Evolutionary conservation across 2,329 filamentous ascomycete genomes (phyloP).

Genomic region (Chalaropsis thielavioides): DNA sequence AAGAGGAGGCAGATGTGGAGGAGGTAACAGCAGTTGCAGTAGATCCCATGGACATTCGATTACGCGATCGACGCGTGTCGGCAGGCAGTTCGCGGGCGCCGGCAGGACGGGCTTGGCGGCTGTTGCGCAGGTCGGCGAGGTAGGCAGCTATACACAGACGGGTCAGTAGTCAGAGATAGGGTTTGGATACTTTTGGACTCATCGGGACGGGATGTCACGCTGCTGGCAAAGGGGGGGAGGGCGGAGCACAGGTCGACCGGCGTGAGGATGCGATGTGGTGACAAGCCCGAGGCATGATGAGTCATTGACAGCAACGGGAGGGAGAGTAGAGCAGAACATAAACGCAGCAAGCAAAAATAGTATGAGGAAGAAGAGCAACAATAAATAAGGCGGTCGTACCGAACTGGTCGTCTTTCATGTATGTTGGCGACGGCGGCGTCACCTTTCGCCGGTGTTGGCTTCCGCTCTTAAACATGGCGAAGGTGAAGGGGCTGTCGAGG

Average conservation of each 20-base stretch:
- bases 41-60: slow-evolving; percentile 16
- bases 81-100: slow-evolving; percentile 42
- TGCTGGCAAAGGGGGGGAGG: too few species aligned
- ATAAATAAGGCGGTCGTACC: slow-evolving; percentile 29
- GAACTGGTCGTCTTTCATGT: slow-evolving; percentile 55
- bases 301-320: too few species aligned
- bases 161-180: slow-evolving; percentile 18
- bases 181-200: neutral
- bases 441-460: slow-evolving; percentile 33
- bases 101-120: slow-evolving; percentile 51
- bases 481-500: neutral
- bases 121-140: slow-evolving; percentile 54
- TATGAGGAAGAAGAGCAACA: neutral
- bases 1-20: slow-evolving; percentile 12
- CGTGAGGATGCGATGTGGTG: too few species aligned
- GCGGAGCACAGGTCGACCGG: too few species aligned
- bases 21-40: slow-evolving; percentile 8
- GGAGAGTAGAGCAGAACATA: too few species aligned
- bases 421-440: slow-evolving; percentile 45
- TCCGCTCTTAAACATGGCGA: slow-evolving; percentile 17
- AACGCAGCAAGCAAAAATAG: neutral
- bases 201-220: neutral
- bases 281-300: too few species aligned
- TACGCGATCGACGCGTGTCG: slow-evolving; percentile 23
- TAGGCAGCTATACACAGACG: slow-evolving; percentile 44